Base-by-base conservation (phyloP, 306 rosid species). In the Arachis hypogaea region DNA sequence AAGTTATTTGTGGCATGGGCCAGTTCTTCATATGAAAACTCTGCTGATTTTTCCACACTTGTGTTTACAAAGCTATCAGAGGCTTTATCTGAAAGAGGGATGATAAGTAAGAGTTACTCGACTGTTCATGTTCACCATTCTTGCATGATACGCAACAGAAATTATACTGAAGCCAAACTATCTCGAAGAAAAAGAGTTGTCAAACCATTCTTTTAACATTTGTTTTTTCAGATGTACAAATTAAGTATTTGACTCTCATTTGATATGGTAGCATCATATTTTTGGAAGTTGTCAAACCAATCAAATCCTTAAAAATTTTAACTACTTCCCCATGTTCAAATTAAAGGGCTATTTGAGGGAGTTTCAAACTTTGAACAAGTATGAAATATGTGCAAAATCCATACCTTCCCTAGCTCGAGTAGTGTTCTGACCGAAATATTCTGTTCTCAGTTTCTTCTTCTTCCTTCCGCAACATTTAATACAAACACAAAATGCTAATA, bases 1-100 rank as follows among this genome's bases (percentile, higher is more conserved):
- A 93, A 93, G 88, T 93, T 64, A 76, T 88, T 79, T 50, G 97
- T 91, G 30, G 98, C 98, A 61, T 60, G 75, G 42, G 97, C 88
- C 52, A 93, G 96, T 85, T 91, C 97, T 81, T 89, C 86, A 11
- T 78, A 87, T 8, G 97, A 80, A 87, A 93, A 91, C 73, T 86
- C 98, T 46, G 79, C 89, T 63, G 98, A 93, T 81, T 87, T 86
- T 44, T 85, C 85, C 55, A 90, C 85, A 1, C 84, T 80, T 67
- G 75, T 75, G 74, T 86, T 83, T 8, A 76, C 71, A 77, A 49
- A 54, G 55, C 82, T 80, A 58, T 54, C 85, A 40, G 70, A 71
- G 42, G 59, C 86, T 83, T 77, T 61, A 86, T 83, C 83, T 69
- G 70, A 77, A 71, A 64, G 16, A 66, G 45, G 41, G 16, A 62